These are phyloP conservation scores for Dactylonectria macrodidyma DNA, from an alignment of 2,329 filamentous ascomycete species.

Conservation along the genomic window DNA sequence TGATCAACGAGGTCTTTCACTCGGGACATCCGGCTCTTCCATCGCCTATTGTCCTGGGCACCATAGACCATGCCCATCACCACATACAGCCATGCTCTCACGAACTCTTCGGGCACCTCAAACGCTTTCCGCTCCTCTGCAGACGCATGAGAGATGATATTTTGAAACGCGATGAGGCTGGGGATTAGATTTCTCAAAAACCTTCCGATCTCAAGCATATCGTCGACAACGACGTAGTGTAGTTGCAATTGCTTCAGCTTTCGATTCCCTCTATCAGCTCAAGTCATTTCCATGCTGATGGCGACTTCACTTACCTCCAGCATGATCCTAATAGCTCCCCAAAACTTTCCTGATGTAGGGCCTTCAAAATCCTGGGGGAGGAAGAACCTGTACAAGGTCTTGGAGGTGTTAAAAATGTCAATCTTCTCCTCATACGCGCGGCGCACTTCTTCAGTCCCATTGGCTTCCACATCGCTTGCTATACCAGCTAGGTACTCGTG, in stretches of 20 bases:
- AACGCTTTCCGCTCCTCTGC: slow-evolving; percentile 49
- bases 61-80: slow-evolving; percentile 55
- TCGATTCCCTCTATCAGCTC: slow-evolving; percentile 19
- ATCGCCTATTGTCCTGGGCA: slow-evolving; percentile 39
- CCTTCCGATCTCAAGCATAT: slow-evolving; percentile 31
- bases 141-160: slow-evolving; percentile 47
- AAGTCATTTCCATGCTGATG: background rate
- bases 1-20: slow-evolving; percentile 50
- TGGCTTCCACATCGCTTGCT: slow-evolving; percentile 40
- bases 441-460: slow-evolving; percentile 42
- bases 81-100: slow-evolving; percentile 60
- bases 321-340: slow-evolving; percentile 57
- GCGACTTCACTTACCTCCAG: slow-evolving; percentile 46
- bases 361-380: slow-evolving; percentile 55
- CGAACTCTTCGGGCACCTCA: slow-evolving; percentile 54
- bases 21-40: slow-evolving; percentile 50
- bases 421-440: slow-evolving; percentile 52
- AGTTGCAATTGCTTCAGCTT: slow-evolving; percentile 31
- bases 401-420: slow-evolving; percentile 59
- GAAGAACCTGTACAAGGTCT: slow-evolving; percentile 59
- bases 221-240: slow-evolving; percentile 23
- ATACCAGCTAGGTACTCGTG: slow-evolving; percentile 44
- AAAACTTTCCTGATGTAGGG: slow-evolving; percentile 59
- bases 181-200: slow-evolving; percentile 44
- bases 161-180: slow-evolving; percentile 49